phyloP scores from a whole-genome alignment of 331 rosid species.

The Erythrophleum ivorense region DNA sequence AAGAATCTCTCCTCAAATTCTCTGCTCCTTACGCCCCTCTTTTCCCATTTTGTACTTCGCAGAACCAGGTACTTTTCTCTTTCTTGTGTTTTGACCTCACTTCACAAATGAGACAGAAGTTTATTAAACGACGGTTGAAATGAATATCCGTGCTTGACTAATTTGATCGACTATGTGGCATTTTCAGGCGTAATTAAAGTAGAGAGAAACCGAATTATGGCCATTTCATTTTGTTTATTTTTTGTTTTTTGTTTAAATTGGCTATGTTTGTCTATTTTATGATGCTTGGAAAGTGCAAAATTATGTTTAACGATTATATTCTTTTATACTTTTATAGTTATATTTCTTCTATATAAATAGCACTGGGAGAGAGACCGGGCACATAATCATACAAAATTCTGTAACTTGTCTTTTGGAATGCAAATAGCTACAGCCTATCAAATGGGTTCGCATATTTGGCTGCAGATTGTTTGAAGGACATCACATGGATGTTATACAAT shows the following conservation, averaged over 20 bases:
- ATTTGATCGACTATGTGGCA: background rate
- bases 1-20: conserved; percentile 29
- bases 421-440: background rate
- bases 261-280: background rate
- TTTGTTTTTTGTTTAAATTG: background rate
- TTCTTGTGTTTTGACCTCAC: background rate
- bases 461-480: background rate
- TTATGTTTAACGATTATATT: background rate
- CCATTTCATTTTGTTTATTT: background rate
- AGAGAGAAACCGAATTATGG: background rate
- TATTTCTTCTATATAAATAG: background rate
- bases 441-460: background rate
- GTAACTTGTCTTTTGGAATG: background rate
- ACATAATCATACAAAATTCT: background rate
- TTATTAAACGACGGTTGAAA: background rate
- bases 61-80: conserved; percentile 49
- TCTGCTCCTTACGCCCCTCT: conserved; percentile 28
- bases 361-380: conserved; percentile 1
- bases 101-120: background rate
- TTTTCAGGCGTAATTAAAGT: background rate
- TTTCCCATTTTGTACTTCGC: conserved; percentile 34
- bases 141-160: background rate
- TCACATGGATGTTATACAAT: background rate
- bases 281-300: background rate
- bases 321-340: background rate